Evolutionary conservation across 331 rosid genomes (phyloP), one percentile per base, ranked within the genome.

Genomic region (Phaseolus coccineus): DNA sequence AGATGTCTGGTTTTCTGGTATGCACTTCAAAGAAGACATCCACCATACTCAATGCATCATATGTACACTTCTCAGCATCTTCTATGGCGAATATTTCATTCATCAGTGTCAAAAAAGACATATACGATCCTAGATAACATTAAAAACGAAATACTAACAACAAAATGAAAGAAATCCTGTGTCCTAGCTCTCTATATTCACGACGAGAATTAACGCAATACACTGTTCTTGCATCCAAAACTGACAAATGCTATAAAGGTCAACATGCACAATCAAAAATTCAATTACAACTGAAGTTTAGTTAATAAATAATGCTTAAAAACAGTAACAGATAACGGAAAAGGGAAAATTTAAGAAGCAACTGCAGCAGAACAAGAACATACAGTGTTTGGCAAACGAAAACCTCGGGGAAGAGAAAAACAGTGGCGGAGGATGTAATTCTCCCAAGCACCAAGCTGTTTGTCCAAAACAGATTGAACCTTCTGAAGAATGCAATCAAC

Each of bases 391-490:
- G 93, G 84, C 83, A 86, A 53, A 35, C 67, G 81, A 75, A 96
- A 89, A 35, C 93, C 96, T 53, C 78, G 84, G 2, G 98, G 97
- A 71, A 91, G 91, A 64, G 87, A 56, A 72, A 96, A 93, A 76
- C 94, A 91, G 81, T 91, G 93, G 12, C 50, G 76, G 46, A 86
- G 91, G 78, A 92, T 88, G 67, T 88, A 90, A 58, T 84, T 81
- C 90, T 93, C 98, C 99, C 98, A 96, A 87, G 84, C 80, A 28
- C 78, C 78, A 24, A 96, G 83, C 79, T 88, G 81, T 76, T 86
- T 85, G 82, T 89, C 91, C 83, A 91, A 73, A 75, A 77, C 88
- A 15, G 89, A 90, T 62, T 90, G 91, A 78, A 91, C 82, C 72
- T 47, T 67, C 4, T 78, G 35, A 25, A 83, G 91, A 71, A 90